Evolutionary conservation across 129 eudicot genomes (phyloP).

Genomic region (sunflower (Helianthus annuus)): HanXRQr2.0-SUNRISE NC_035443.2:123817805-123818304

Average conservation of each 20-base stretch:
- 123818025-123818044: constrained; percentile 67
- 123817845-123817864: no score
- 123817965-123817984: no score
- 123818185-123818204: background rate
- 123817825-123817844: no score
- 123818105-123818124: constrained; percentile 8
- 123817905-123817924: no score
- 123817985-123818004: constrained; percentile 1
- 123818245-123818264: background rate
- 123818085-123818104: constrained; percentile 85
- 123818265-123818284: background rate
- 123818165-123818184: background rate
- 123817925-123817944: no score
- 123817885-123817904: no score
- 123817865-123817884: no score
- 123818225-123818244: no score
- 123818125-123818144: background rate
- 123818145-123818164: background rate
- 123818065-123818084: constrained; percentile 70
- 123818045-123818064: constrained; percentile 61
- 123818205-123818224: no score
- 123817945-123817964: no score
- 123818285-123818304: background rate
- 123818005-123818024: constrained; percentile 2
- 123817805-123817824: no score